Conservation (phyloP, 1,284 basidiomycete species). For the Ceratobasidium sp. region DNA sequence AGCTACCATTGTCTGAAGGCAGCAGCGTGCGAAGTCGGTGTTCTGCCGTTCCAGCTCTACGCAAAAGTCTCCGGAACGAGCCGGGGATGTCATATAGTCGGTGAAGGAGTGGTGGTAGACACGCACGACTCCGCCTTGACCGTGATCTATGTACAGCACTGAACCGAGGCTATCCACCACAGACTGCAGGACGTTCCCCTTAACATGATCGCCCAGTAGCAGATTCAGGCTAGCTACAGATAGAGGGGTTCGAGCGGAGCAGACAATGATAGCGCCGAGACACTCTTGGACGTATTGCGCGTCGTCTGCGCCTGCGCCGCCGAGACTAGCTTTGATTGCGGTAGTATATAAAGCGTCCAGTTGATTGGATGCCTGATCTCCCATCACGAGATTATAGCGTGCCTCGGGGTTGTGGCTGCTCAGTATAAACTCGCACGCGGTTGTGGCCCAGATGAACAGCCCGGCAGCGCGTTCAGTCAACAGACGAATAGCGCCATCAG, state of each 20-base stretch:
- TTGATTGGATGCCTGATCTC: not conserved
- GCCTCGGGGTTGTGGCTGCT: not conserved
- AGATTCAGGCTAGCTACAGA: not conserved
- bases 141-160: slow-evolving; percentile 20
- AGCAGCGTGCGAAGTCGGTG: not conserved
- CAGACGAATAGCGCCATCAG: not conserved
- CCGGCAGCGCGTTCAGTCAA: slow-evolving; percentile 18
- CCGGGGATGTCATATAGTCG: slow-evolving; percentile 18
- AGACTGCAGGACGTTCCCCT: not conserved
- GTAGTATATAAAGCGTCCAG: slow-evolving; percentile 21
- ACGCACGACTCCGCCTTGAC: not conserved
- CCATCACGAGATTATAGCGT: not conserved
- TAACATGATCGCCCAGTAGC: not conserved
- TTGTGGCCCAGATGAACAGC: slow-evolving; percentile 41
- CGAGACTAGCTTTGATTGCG: not conserved
- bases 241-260: not conserved
- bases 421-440: slow-evolving; percentile 6
- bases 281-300: not conserved
- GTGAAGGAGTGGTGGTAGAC: slow-evolving; percentile 38
- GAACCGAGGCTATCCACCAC: slow-evolving; percentile 12
- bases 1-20: slow-evolving; percentile 11
- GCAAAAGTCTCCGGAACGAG: not conserved
- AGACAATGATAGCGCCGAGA: not conserved
- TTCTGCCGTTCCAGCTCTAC: slow-evolving; percentile 10
- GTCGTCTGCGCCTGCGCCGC: not conserved